Evolutionary conservation across 2,329 filamentous ascomycete species (phyloP).

Genomic region (Fusarium verrucosum): DNA sequence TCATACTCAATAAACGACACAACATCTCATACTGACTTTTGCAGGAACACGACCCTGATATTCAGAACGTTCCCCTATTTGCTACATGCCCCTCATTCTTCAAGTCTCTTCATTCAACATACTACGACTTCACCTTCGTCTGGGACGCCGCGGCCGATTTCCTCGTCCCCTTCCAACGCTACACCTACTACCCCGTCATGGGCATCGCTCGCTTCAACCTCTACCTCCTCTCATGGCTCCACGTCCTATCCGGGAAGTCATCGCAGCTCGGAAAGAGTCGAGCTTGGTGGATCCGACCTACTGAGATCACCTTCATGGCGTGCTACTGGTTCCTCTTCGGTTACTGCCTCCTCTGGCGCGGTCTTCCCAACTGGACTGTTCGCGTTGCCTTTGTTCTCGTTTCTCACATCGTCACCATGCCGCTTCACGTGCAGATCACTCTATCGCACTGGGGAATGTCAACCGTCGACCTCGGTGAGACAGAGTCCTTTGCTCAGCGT

Average conservation of each 20-base stretch:
- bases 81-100: slow-evolving; percentile 74
- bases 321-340: slow-evolving; percentile 76
- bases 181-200: slow-evolving; percentile 75
- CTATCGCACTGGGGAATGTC: slow-evolving; percentile 79
- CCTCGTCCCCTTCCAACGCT: slow-evolving; percentile 68
- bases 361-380: slow-evolving; percentile 65
- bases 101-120: slow-evolving; percentile 68
- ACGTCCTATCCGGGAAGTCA: slow-evolving; percentile 66
- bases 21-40: not conserved
- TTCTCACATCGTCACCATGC: slow-evolving; percentile 72
- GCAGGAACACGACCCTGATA: slow-evolving; percentile 66
- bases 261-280: slow-evolving; percentile 64
- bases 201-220: slow-evolving; percentile 76
- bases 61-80: slow-evolving; percentile 75
- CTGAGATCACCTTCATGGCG: slow-evolving; percentile 69
- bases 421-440: slow-evolving; percentile 76
- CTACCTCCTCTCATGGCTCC: slow-evolving; percentile 72
- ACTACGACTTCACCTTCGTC: slow-evolving; percentile 69
- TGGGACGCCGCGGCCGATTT: slow-evolving; percentile 70
- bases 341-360: slow-evolving; percentile 69
- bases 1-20: not conserved
- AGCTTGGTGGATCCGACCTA: slow-evolving; percentile 73
- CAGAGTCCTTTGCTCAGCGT: slow-evolving; percentile 74
- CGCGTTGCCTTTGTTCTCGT: slow-evolving; percentile 71
- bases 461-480: slow-evolving; percentile 69